phyloP scores from a whole-genome alignment of 2,329 filamentous ascomycete genomes.

The Trichoderma sp. region DNA sequence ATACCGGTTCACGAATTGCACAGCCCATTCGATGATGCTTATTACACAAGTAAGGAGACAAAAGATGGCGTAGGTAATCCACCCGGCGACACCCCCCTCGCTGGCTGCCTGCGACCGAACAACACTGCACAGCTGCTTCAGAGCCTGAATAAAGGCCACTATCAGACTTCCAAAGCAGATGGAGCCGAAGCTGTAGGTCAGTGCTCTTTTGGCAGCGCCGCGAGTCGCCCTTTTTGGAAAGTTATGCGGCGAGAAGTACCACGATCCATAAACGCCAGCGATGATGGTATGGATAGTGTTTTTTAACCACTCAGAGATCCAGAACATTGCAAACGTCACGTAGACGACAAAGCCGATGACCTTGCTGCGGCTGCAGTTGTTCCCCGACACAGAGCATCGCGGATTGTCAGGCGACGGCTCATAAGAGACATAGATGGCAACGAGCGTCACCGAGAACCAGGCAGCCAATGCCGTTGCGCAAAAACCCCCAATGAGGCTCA shows the following conservation, averaged over 20 bases:
- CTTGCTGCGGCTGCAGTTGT: slow-evolving; percentile 70
- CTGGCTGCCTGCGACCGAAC: slow-evolving; percentile 63
- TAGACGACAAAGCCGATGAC: slow-evolving; percentile 86
- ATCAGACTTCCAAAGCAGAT: slow-evolving; percentile 84
- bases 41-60: slow-evolving; percentile 79
- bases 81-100: slow-evolving; percentile 73
- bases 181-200: slow-evolving; percentile 91
- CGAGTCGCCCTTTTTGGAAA: slow-evolving; percentile 79
- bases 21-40: slow-evolving; percentile 77
- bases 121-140: slow-evolving; percentile 81
- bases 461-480: slow-evolving; percentile 74
- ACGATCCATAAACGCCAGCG: slow-evolving; percentile 85
- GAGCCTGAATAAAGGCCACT: slow-evolving; percentile 82
- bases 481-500: slow-evolving; percentile 81
- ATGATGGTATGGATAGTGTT: slow-evolving; percentile 89
- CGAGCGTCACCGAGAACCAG: slow-evolving; percentile 84
- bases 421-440: slow-evolving; percentile 83
- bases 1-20: slow-evolving; percentile 87
- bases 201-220: slow-evolving; percentile 75
- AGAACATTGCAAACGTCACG: slow-evolving; percentile 88
- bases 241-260: slow-evolving; percentile 78
- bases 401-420: slow-evolving; percentile 61
- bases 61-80: slow-evolving; percentile 65
- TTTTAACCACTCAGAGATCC: slow-evolving; percentile 92
- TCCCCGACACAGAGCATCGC: slow-evolving; percentile 45